phyloP scores from a whole-genome alignment of 495 filamentous ascomycete genomes.

The Penicillium lagena region DNA sequence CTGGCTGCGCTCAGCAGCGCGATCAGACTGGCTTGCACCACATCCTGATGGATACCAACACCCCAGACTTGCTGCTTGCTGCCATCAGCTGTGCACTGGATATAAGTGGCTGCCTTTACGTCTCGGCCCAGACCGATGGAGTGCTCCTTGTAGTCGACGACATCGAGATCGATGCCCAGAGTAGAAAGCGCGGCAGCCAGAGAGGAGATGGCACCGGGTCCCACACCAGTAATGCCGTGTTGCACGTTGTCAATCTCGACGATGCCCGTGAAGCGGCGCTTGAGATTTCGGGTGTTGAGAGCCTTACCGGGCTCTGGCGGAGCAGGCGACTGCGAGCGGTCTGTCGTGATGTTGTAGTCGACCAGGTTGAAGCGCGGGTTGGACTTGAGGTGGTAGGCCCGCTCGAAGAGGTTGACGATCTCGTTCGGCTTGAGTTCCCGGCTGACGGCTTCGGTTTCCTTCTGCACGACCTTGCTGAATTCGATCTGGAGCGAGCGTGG shows the following conservation, averaged over 20 bases:
- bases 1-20: slow-evolving; percentile 83
- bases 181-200: slow-evolving; percentile 74
- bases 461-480: slow-evolving; percentile 83
- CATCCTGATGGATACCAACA: slow-evolving; percentile 91
- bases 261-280: slow-evolving; percentile 81
- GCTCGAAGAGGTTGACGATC: slow-evolving; percentile 79
- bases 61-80: slow-evolving; percentile 76
- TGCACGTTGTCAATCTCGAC: slow-evolving; percentile 77
- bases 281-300: slow-evolving; percentile 68
- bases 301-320: slow-evolving; percentile 63
- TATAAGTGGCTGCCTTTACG: slow-evolving; percentile 88
- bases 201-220: slow-evolving; percentile 86
- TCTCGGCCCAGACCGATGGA: slow-evolving; percentile 74
- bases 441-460: slow-evolving; percentile 61
- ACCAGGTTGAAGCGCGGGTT: slow-evolving; percentile 82
- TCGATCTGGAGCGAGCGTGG: slow-evolving; percentile 89
- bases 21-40: slow-evolving; percentile 86
- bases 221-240: slow-evolving; percentile 69
- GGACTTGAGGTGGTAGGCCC: slow-evolving; percentile 72
- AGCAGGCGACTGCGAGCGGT: slow-evolving; percentile 71
- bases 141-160: slow-evolving; percentile 94
- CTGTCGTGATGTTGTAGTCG: slow-evolving; percentile 87
- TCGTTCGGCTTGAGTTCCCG: slow-evolving; percentile 79
- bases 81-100: slow-evolving; percentile 76
- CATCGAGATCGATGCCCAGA: slow-evolving; percentile 87